These are phyloP conservation scores for Curvularia spicifera DNA, from an alignment of 2,329 filamentous ascomycete genomes.

Conservation along the genomic window DNA sequence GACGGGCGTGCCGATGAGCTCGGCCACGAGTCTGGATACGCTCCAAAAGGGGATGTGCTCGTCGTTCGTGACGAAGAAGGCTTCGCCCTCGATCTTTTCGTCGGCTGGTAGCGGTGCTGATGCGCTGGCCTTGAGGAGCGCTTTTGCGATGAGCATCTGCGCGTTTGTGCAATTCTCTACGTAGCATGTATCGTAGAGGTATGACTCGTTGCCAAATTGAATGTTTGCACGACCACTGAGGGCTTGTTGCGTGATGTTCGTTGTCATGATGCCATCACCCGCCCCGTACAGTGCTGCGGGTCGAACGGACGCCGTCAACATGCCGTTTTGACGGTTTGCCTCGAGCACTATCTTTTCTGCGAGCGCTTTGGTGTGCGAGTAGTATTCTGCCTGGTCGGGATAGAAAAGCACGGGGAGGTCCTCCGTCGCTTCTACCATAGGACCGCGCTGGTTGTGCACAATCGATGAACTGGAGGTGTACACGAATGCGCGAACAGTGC, in stretches of 20 bases:
- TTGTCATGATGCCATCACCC: not conserved
- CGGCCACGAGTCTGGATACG: not conserved
- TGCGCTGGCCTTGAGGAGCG: not conserved
- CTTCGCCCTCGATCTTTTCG: slow-evolving; percentile 1
- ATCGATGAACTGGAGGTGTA: slow-evolving; percentile 43
- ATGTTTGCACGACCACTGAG: slow-evolving; percentile 1
- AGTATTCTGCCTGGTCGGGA: not conserved
- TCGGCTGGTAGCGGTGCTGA: not conserved
- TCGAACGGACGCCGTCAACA: not conserved
- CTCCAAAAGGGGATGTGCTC: slow-evolving; percentile 3
- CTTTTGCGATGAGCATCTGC: not conserved
- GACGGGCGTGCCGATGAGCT: not conserved
- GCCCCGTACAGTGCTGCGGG: not conserved
- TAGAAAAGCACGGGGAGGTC: not conserved
- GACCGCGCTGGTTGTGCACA: not conserved
- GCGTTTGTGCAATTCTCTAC: not conserved
- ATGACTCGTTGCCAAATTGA: not conserved
- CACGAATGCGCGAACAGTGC: slow-evolving; percentile 42
- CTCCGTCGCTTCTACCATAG: not conserved
- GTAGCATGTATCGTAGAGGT: slow-evolving; percentile 1
- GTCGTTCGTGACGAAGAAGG: slow-evolving; percentile 2
- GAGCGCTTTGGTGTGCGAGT: slow-evolving; percentile 2
- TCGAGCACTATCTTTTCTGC: not conserved
- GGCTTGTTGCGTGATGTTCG: not conserved
- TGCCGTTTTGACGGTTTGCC: not conserved